Base-by-base conservation (phyloP, 2,329 filamentous ascomycete species). In the Lachnellula subtilissima region DNA sequence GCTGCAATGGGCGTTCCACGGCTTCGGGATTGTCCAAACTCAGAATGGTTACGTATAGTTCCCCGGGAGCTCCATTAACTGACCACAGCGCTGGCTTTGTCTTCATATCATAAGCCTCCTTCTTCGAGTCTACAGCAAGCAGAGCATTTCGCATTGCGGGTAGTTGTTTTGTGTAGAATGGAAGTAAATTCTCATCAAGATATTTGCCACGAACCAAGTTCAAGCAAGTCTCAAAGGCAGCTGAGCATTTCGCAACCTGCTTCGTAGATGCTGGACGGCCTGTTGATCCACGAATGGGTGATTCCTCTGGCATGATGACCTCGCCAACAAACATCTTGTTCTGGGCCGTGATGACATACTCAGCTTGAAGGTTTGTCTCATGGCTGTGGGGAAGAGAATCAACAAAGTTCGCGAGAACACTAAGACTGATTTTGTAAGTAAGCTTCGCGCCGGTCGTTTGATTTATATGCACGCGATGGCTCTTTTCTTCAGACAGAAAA, bases 91-190 rank as follows among this genome's bases (percentile, higher is more conserved):
- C 74, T 1, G 94, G 91, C 69, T 96, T 97, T 14, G 84, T 76
- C 2, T 82, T 82, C 88, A 96, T 95, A 1, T 74, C 72, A 70
- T 97, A 97, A 28, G 81, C 76, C 48, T 80, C 85, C 67, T 88
- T 91, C 67, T 91, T 92, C 23, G 84, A 84, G 60, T 84, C 88
- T n/a, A 97, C 78, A 0, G 92, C 91, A 5, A 97, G 74, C 0
- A 85, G 81, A 2, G 92, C 91, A 70, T 97, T 97, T n/a, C 89
- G 81, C 88, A 95, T 93, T 0, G 76, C 79, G 3, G 91, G 92
- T 0, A 94, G 76, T 40, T 79, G 78, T 67, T 87, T 93, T 19
- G 78, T 77, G 58, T 89, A 89, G 0, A 81, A 82, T 0, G 94
- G 89, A 54, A 89, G 80, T 2, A 97, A 77, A 67, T 91, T 76